A percentile compares a stretch with the other conserved stretches of the same genome.
Conservation (phyloP, 2,329 filamentous ascomycete species). For the Cordyceps farinosa region DNA sequence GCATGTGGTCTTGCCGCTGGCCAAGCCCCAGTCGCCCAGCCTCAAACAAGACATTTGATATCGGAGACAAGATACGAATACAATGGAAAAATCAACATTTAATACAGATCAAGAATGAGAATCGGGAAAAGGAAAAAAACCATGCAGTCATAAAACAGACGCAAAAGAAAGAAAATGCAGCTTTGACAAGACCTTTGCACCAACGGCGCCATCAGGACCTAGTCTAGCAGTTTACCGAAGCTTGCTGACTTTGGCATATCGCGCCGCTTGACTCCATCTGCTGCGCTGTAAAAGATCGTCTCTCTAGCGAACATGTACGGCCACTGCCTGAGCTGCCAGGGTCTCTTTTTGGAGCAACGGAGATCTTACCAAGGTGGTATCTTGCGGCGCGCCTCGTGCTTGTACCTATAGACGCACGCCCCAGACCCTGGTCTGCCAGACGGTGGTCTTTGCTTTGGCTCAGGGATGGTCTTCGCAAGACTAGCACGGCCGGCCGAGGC, state of each 20-base stretch:
- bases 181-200: background rate
- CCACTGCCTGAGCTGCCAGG: background rate
- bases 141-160: background rate
- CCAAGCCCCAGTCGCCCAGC: background rate
- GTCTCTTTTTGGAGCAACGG: background rate
- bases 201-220: background rate
- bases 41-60: background rate
- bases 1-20: background rate
- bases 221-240: background rate
- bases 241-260: background rate
- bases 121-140: background rate
- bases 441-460: background rate
- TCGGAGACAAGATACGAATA: background rate
- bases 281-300: background rate
- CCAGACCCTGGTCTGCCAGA: background rate
- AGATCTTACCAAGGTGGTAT: slow-evolving; percentile 14
- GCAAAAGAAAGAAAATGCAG: background rate
- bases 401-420: background rate
- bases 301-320: background rate
- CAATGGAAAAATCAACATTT: too few species aligned
- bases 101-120: background rate
- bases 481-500: background rate
- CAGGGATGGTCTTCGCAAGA: background rate
- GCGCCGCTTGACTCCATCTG: background rate
- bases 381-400: background rate